Conservation (phyloP, 106 monocot species). For the Acanthochlamys bracteata region DNA sequence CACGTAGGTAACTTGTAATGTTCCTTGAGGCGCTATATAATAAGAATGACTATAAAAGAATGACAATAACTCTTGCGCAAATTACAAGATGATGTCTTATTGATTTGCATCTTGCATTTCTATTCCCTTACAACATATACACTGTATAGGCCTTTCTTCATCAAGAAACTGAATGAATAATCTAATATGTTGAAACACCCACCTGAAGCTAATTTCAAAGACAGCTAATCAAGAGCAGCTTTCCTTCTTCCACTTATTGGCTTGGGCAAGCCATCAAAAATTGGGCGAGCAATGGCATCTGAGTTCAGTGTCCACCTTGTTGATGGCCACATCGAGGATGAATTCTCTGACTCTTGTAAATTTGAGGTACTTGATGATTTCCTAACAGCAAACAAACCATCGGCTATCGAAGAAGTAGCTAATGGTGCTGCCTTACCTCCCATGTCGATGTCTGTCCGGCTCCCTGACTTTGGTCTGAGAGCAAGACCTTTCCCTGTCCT, state of each 20-base stretch:
- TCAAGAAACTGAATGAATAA: not conserved
- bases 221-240: slow-evolving; percentile 49
- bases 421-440: slow-evolving; percentile 9
- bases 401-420: slow-evolving; percentile 23
- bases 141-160: not conserved
- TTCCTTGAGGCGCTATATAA: too few species aligned
- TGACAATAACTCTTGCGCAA: not conserved
- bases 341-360: slow-evolving; percentile 55
- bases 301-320: slow-evolving; percentile 33
- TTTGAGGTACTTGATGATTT: slow-evolving; percentile 68
- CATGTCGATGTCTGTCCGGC: slow-evolving; percentile 42
- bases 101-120: not conserved
- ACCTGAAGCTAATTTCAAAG: not conserved
- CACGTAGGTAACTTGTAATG: too few species aligned
- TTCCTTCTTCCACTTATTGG: slow-evolving; percentile 35
- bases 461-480: slow-evolving; percentile 43
- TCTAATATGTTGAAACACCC: not conserved
- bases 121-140: slow-evolving; percentile 2
- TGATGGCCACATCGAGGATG: slow-evolving; percentile 28
- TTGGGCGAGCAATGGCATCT: slow-evolving; percentile 41
- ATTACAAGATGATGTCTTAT: not conserved
- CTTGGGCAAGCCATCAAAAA: slow-evolving; percentile 57
- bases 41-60: not conserved
- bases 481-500: slow-evolving; percentile 48
- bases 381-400: slow-evolving; percentile 43